A percentile compares a stretch with the other conserved stretches of the same genome.
Evolutionary conservation across 106 monocot species (phyloP).

Genomic region (Ottelia alismoides): DNA sequence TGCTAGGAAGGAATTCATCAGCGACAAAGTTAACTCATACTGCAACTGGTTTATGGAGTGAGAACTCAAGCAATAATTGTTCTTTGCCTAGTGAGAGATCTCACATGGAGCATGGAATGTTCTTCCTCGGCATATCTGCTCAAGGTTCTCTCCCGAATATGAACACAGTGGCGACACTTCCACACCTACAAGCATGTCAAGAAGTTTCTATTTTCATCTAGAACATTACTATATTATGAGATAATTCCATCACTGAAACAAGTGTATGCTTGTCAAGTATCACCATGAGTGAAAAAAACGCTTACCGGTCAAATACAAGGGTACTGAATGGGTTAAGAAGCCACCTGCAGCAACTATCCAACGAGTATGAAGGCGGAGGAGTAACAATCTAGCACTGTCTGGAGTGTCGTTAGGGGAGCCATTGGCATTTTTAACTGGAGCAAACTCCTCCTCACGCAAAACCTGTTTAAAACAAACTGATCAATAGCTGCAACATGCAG

Average conservation of each 20-base stretch:
- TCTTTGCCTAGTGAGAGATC: constrained; percentile 69
- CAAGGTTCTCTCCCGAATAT: constrained; percentile 84
- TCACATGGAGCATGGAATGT: constrained; percentile 97
- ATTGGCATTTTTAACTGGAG: constrained; percentile 97
- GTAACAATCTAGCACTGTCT: constrained; percentile 64
- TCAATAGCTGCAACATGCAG: too few species aligned
- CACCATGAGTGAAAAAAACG: too few species aligned
- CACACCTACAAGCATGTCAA: constrained; percentile 41
- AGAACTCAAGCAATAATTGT: too few species aligned
- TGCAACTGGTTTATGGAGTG: too few species aligned
- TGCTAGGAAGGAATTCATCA: too few species aligned
- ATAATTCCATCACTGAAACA: background rate
- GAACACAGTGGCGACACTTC: constrained; percentile 93
- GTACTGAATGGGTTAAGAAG: constrained; percentile 80
- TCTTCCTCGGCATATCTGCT: constrained; percentile 88
- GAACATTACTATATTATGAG: background rate
- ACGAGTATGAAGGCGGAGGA: constrained; percentile 84
- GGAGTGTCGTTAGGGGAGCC: constrained; percentile 88
- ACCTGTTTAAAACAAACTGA: constrained; percentile 40
- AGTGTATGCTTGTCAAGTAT: too few species aligned
- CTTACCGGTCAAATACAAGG: constrained; percentile 76
- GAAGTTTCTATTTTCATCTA: background rate
- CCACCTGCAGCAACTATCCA: constrained; percentile 95
- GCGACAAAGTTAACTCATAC: too few species aligned
- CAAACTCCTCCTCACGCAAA: constrained; percentile 87